A percentile compares a stretch with the other conserved stretches of the same genome.
phyloP scores from a whole-genome alignment of 2,329 filamentous ascomycete species.

The Aureobasidium sp. region DNA sequence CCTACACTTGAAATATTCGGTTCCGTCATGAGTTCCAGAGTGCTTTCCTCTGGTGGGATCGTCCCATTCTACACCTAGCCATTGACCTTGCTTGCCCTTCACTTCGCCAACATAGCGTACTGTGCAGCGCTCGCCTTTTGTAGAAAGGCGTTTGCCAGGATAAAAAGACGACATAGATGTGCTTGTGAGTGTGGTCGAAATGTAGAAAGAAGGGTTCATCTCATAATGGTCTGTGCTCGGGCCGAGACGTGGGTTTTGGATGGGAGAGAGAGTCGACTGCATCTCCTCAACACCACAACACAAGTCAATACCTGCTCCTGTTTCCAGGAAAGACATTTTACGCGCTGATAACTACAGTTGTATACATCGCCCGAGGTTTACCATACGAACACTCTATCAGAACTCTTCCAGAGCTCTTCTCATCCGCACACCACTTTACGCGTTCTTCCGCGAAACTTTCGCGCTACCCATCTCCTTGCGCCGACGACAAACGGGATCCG shows the following conservation, averaged over 20 bases:
- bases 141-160: slow-evolving; percentile 72
- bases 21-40: slow-evolving; percentile 71
- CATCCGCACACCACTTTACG: not conserved
- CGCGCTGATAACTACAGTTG: not conserved
- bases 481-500: not conserved
- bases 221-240: slow-evolving; percentile 2
- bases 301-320: not conserved
- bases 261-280: not conserved
- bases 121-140: slow-evolving; percentile 70
- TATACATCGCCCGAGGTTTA: not conserved
- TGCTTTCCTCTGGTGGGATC: slow-evolving; percentile 82
- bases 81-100: slow-evolving; percentile 65
- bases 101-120: slow-evolving; percentile 76
- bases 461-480: slow-evolving; percentile 4
- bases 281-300: not conserved
- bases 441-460: slow-evolving; percentile 12
- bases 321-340: not conserved
- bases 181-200: not conserved
- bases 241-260: not conserved
- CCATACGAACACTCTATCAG: not conserved
- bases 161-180: slow-evolving; percentile 23
- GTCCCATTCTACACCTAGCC: slow-evolving; percentile 98
- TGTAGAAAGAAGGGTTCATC: not conserved
- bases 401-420: not conserved
- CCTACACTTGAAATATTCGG: slow-evolving; percentile 76